Percentiles rank a stretch among this genome's conserved stretches.
Evolutionary conservation across 306 rosid genomes (phyloP).

Genomic region (Dalbergia cochinchinensis): DNA sequence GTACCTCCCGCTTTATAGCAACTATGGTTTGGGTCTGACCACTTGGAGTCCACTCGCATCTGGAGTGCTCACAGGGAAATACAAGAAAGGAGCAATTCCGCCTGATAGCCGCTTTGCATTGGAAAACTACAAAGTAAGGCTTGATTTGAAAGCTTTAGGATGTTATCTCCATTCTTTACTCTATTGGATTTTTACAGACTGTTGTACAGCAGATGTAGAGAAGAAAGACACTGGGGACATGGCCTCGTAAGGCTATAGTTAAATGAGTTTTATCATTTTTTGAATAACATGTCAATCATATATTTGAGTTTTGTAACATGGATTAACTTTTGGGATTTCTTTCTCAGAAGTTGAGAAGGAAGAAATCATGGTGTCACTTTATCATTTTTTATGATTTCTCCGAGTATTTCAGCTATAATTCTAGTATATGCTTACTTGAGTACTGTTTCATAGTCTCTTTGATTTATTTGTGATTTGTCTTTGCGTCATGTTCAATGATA

Average conservation of each 20-base stretch:
- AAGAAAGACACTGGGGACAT: neutral
- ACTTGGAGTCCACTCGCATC: slow-evolving; percentile 99
- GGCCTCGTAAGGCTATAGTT: neutral
- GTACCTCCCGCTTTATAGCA: slow-evolving; percentile 82
- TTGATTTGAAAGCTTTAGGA: neutral
- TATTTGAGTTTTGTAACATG: neutral
- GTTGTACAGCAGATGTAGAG: neutral
- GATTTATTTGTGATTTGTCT: neutral
- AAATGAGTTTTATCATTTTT: neutral
- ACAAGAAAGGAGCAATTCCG: slow-evolving; percentile 84
- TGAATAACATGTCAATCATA: neutral
- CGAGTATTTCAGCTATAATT: neutral
- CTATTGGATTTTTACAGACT: neutral
- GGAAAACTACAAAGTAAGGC: slow-evolving; percentile 90
- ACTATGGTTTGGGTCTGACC: slow-evolving; percentile 83
- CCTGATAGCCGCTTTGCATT: slow-evolving; percentile 91
- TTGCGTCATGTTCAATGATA: neutral
- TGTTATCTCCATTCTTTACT: too few species aligned
- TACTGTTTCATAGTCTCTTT: neutral
- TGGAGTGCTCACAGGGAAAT: slow-evolving; percentile 97
- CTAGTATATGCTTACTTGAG: neutral
- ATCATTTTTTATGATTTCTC: neutral
- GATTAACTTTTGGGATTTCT: slow-evolving; percentile 1
- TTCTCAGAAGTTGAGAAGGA: neutral
- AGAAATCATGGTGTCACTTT: neutral